Percentiles rank a stretch among this genome's conserved stretches.
Evolutionary conservation across 1,284 basidiomycete species (phyloP).

Genomic region (Puccinia hordei): DNA sequence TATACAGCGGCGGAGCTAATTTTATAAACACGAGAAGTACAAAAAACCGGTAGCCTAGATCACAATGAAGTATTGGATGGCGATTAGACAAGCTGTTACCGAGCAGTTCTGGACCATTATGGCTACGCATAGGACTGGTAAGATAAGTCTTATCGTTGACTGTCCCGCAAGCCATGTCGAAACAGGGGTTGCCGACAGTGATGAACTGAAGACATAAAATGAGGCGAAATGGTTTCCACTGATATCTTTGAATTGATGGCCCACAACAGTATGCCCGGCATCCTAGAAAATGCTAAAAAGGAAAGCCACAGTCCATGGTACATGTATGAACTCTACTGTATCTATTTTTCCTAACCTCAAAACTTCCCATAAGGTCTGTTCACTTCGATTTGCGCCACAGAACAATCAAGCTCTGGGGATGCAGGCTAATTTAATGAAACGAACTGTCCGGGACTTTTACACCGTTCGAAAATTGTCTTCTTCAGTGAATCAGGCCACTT

Average conservation of each 20-base stretch:
- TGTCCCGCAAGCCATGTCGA: not conserved
- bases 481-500: conserved; percentile 5
- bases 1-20: not conserved
- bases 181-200: not conserved
- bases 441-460: conserved; percentile 8
- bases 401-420: not conserved
- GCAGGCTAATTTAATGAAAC: not conserved
- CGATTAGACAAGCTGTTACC: not conserved
- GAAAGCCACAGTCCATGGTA: not conserved
- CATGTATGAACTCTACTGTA: not conserved
- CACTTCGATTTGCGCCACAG: not conserved
- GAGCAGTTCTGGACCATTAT: not conserved
- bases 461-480: not conserved
- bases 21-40: not conserved
- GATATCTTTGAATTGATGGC: not conserved
- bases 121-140: not conserved
- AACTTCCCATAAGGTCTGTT: not conserved
- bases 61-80: not conserved
- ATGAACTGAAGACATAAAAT: not conserved
- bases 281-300: not conserved
- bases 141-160: not conserved
- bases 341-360: not conserved
- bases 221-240: not conserved
- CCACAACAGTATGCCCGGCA: not conserved
- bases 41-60: not conserved